Evolutionary conservation across 2,329 filamentous ascomycete genomes (phyloP), one percentile per base, ranked within the genome.

Genomic region (Penicillium sp.): DNA sequence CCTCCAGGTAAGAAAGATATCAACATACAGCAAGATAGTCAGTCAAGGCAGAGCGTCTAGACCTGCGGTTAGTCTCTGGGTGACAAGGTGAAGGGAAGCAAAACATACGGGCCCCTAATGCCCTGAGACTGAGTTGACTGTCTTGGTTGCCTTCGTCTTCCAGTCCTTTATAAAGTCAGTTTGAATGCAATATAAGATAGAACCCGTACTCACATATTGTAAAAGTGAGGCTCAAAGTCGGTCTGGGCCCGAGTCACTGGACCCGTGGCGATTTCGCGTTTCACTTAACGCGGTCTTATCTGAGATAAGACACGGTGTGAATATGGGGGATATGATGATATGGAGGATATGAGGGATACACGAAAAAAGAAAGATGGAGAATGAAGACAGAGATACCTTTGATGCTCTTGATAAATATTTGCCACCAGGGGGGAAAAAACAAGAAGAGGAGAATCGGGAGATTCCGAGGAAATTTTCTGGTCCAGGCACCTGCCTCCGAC

Each of bases 1-100:
- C 16, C 14, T 12, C 3, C 17, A 19, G 33, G 35, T 11, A 30
- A 14, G 11, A 36, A 19, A 14, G 6, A 16, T 3, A 16, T 36
- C 14, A 41, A 74, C 80, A 69, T 74, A 84, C 83, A 46, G 85
- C 85, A 51, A 88, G 75, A 64, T 88, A 88, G 67, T 88, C 85
- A 7, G 86, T 88, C 66, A 88, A 74, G 12, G 86, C 86, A 56
- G 85, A 88, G 62, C 85, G 85, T 30, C 80, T 81, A 55, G 9
- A 25, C 38, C 31, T 26, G n/a, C 17, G 53, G 47, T 69, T 47
- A 69, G 62, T 60, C 40, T 49, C 49, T 43, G 26, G 12, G 25
- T 44, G 19, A 28, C 26, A 22, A 25, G 46, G 16, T 25, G 12
- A 52, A 26, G 31, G 30, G 43, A 25, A 31, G n/a, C 16, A 14